Evolutionary conservation across 345 rosid genomes (phyloP).

Genomic region (Capsella bursapastoris): DNA sequence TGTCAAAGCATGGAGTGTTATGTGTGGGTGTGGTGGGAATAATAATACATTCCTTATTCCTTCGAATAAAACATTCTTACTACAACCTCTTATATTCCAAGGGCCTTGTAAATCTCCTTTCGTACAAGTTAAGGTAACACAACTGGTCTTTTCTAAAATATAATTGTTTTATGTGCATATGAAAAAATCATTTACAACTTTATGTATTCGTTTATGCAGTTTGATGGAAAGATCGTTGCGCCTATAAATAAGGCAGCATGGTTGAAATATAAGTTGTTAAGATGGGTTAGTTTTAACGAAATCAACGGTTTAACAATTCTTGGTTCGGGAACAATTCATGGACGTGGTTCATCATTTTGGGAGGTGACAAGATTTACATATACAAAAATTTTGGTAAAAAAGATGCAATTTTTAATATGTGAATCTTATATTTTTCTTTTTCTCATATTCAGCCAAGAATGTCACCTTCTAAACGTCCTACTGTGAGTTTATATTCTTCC

Average conservation of each 20-base stretch:
- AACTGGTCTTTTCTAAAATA: background rate
- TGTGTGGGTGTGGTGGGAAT: slow-evolving; percentile 38
- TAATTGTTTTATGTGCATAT: no score
- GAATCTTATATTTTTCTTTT: background rate
- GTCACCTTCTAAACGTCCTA: slow-evolving; percentile 23
- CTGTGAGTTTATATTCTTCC: slow-evolving; percentile 18
- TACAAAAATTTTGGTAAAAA: no score
- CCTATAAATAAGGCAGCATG: slow-evolving; percentile 28
- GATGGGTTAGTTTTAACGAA: slow-evolving; percentile 2
- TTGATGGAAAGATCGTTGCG: slow-evolving; percentile 27
- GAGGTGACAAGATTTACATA: slow-evolving; percentile 16
- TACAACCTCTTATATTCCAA: slow-evolving; percentile 49
- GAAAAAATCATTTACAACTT: background rate
- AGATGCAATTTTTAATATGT: background rate
- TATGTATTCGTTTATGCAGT: background rate
- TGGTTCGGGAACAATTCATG: slow-evolving; percentile 36
- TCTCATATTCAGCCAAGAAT: background rate
- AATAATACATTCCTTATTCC: slow-evolving; percentile 40
- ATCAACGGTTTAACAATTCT: slow-evolving; percentile 5
- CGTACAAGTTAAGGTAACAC: slow-evolving; percentile 45
- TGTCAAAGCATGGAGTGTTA: slow-evolving; percentile 49
- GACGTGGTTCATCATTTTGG: slow-evolving; percentile 42
- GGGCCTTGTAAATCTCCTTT: slow-evolving; percentile 57
- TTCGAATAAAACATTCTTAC: slow-evolving; percentile 42
- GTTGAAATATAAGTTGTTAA: background rate